These are phyloP conservation scores for Corylus americana DNA, from an alignment of 306 rosid genomes.

Conservation along the genomic window DNA sequence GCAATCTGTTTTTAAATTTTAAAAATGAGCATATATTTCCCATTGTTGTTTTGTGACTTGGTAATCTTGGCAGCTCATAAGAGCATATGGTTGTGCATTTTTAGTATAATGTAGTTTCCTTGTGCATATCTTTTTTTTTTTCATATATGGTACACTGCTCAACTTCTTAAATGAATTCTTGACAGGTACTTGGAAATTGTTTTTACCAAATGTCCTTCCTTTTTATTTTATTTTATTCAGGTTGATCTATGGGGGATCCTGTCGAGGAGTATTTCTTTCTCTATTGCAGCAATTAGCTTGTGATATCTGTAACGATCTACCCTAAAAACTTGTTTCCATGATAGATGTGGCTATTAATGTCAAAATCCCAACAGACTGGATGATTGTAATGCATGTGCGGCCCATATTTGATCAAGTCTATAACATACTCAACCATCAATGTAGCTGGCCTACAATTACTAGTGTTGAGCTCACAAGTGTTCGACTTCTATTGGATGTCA, in stretches of 20 bases:
- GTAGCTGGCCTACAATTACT: conserved; percentile 50
- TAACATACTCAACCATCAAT: conserved; percentile 89
- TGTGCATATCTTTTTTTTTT: no score
- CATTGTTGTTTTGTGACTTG: no score
- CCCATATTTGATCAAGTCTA: conserved; percentile 91
- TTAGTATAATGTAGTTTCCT: no score
- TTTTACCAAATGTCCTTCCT: background rate
- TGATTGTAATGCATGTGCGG: conserved; percentile 71
- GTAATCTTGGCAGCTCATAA: no score
- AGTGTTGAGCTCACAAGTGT: conserved; percentile 56
- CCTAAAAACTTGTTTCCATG: conserved; percentile 75
- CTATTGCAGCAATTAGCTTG: conserved; percentile 95
- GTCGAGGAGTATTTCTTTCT: conserved; percentile 79
- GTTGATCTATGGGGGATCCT: conserved; percentile 74
- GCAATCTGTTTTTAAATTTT: no score
- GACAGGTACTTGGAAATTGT: background rate
- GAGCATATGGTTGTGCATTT: no score
- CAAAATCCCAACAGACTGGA: conserved; percentile 59
- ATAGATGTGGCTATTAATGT: conserved; percentile 76
- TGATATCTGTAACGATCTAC: conserved; percentile 62
- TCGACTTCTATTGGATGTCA: conserved; percentile 81
- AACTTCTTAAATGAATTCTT: background rate
- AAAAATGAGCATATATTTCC: no score
- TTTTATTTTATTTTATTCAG: conserved; percentile 44
- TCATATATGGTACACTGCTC: no score